phyloP scores from a whole-genome alignment of 441 rosid species.

The Capsella rubella region DNA sequence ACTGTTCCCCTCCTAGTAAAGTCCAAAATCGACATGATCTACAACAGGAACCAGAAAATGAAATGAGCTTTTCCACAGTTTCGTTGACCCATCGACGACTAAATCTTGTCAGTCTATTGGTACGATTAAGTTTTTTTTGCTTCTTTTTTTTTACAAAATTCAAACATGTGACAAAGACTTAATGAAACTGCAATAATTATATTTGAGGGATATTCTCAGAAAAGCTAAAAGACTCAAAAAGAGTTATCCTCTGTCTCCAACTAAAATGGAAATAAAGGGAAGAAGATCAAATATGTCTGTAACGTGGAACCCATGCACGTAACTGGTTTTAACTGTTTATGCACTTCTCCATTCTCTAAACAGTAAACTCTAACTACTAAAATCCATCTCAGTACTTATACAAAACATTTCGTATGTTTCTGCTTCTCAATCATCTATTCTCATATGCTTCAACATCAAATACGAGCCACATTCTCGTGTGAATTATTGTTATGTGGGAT shows the following conservation, averaged over 20 bases:
- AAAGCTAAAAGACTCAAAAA: conserved; percentile 31
- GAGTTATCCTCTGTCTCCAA: conserved; percentile 43
- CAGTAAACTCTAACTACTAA: conserved; percentile 40
- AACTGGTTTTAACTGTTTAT: conserved; percentile 40
- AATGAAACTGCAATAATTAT: conserved; percentile 6
- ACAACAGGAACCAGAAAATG: conserved; percentile 36
- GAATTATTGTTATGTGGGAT: conserved; percentile 13
- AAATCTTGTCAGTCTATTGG: conserved; percentile 36
- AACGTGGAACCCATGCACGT: conserved; percentile 41
- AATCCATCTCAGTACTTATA: conserved; percentile 25
- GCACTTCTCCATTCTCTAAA: conserved; percentile 33
- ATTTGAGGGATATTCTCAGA: conserved; percentile 22
- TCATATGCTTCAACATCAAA: conserved; percentile 23
- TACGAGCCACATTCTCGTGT: conserved; percentile 17
- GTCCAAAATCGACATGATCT: conserved; percentile 42
- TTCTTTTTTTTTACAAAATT: background rate
- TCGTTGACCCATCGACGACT: conserved; percentile 34
- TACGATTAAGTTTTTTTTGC: background rate
- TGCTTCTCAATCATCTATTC: conserved; percentile 38
- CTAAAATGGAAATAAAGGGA: conserved; percentile 40
- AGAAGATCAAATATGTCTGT: conserved; percentile 37
- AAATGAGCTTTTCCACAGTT: conserved; percentile 41
- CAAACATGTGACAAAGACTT: conserved; percentile 37
- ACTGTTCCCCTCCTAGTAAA: conserved; percentile 33
- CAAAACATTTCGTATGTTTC: conserved; percentile 14